These are phyloP conservation scores for Dendryphion nanum DNA, from an alignment of 2,329 filamentous ascomycete species.

Conservation along the genomic window DNA sequence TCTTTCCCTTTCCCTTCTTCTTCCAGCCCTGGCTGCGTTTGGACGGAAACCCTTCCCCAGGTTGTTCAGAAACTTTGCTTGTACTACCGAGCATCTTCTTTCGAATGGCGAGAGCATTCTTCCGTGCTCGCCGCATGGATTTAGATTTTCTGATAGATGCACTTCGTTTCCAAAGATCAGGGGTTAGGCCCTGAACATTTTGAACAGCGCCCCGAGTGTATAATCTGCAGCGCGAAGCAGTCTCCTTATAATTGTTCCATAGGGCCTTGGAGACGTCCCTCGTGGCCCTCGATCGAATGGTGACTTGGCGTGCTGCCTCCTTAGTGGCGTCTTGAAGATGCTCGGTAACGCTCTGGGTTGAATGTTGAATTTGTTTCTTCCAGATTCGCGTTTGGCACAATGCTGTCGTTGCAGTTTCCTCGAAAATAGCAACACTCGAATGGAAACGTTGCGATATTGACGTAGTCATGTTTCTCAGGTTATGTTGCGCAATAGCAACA, in stretches of 20 bases:
- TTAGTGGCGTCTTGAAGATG: slow-evolving; percentile 8
- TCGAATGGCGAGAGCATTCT: not conserved
- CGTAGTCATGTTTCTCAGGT: slow-evolving; percentile 20
- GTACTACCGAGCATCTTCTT: no score
- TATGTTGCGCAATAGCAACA: slow-evolving; percentile 17
- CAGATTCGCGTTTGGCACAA: slow-evolving; percentile 6
- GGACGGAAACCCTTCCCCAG: no score
- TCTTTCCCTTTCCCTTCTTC: no score
- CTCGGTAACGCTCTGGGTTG: slow-evolving; percentile 8
- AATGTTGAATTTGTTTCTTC: slow-evolving; percentile 6
- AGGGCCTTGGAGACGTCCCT: slow-evolving; percentile 9
- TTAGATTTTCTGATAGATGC: slow-evolving; percentile 1
- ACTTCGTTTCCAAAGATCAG: no score
- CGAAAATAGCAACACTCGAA: slow-evolving; percentile 1
- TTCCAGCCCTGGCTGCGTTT: no score
- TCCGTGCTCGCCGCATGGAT: slow-evolving; percentile 1
- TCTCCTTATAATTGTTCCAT: slow-evolving; percentile 3
- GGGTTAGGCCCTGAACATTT: no score
- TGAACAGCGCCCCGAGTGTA: not conserved
- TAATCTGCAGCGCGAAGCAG: not conserved
- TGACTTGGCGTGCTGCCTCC: slow-evolving; percentile 6
- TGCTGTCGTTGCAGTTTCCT: slow-evolving; percentile 2
- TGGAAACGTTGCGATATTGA: slow-evolving; percentile 9
- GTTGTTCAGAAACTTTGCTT: no score
- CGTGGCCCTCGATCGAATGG: slow-evolving; percentile 2